Base-by-base conservation (phyloP, 1,284 basidiomycete genomes). In the Bjerkandera adusta region DNA sequence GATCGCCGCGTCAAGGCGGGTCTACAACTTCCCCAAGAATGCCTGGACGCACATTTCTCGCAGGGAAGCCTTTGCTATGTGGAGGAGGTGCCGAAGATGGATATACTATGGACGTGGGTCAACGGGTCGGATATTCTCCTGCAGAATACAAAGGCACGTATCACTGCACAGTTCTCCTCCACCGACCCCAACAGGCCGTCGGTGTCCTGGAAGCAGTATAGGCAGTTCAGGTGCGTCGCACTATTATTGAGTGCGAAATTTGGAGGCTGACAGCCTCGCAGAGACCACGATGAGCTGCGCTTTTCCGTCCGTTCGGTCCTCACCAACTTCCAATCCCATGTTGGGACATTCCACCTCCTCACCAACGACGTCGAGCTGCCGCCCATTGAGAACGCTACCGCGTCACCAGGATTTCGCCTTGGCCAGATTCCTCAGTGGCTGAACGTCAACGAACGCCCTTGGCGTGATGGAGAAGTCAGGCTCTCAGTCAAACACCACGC, bases 401-500 rank as follows among this genome's bases (percentile, higher is more conserved):
- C 30, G 5, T 34, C 42, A 7, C 18, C 27, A 8, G 44, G 35
- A 7, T 48, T 34, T 16, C 43, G 47, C 12, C 30, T 52, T 16
- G 47, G 50, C 18, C 50, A 46, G 26, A 40, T 44, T 6, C 44
- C 47, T 30, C 50, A 48, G 22, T 47, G 51, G 45, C 41, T 55
- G 15, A 30, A 50, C 26, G 18, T 26, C 8, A 39, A 41, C 20
- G 25, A 45, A 18, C 29, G 27, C 18, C 34, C 18, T 68, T 60
- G 59, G 59, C 42, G 41, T 10, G 55, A 62, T 42, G 57, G 58
- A 5, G 36, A 56, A 18, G 44, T 57, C 4, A 47, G 55, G 43
- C 57, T 64, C 11, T 56, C 56, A 13, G 50, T 61, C 15, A 56
- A 48, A 12, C 62, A 64, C 38, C 62, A 64, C 36, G 59, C 57